Base-by-base conservation (phyloP, 1,139 yeast species). In the Magnusiomyces magnusii region DNA sequence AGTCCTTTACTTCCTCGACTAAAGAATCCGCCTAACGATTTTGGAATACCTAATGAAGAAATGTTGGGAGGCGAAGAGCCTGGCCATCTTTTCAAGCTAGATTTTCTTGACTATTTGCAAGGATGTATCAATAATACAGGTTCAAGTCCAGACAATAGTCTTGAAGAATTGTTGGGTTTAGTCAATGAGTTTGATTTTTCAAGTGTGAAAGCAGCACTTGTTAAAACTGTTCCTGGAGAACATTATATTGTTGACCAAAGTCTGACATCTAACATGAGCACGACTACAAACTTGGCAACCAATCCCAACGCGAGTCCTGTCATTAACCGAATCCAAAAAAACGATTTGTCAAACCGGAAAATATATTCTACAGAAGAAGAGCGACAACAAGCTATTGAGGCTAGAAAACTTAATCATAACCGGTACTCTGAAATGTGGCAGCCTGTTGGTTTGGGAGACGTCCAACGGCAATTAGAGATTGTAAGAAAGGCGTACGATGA, bases 1-100 rank as follows among this genome's bases (percentile, higher is more conserved):
- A 50, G 53, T 31, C 53, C 53, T n/a, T 41, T n/a, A n/a, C 39
- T 50, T 9, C 41, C 24, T 17, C 39, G 53, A 44, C 27, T 23
- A 5, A 27, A 19, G 21, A 19, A 44, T 17, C 49, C 49, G 5
- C 49, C 49, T 21, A 44, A 44, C 21, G 49, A 44, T 7, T 17
- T 19, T 17, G 17, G 25, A 50, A 31, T 21, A 17, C 41, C 36
- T 2, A 50, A 50, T 5, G 23, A 28, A 21, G 53, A 31, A 19
- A 50, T 28, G 39, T 15, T 50, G 15, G n/a, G n/a, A n/a, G 53
- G 53, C 25, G 25, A 10, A n/a, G 41, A n/a, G 36, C 39, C 39
- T 50, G 53, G 53, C 41, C 53, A 44, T 44, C 19, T 28, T 2
- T 50, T 50, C n/a, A 27, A 34, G 39, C 41, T 50, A 7, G 36